phyloP scores from a whole-genome alignment of 202 grass and related monocot genomes.

The Sporobolus alterniflorus region DNA sequence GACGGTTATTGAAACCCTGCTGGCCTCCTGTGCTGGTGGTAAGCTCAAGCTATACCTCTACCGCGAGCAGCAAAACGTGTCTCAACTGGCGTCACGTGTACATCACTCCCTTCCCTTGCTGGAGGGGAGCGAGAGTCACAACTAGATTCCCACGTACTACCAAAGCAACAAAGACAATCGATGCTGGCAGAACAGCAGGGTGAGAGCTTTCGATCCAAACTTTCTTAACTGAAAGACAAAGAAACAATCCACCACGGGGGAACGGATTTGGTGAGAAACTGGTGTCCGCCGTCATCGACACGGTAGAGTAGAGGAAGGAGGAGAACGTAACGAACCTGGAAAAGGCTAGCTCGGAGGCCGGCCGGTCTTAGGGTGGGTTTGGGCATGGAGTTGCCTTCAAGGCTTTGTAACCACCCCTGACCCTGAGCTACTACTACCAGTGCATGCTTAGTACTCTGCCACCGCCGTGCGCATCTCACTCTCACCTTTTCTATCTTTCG shows the following conservation, averaged over 20 bases:
- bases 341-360: not conserved
- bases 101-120: not conserved
- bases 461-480: not conserved
- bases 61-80: not conserved
- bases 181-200: not conserved
- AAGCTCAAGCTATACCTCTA: not conserved
- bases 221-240: slow-evolving; percentile 48
- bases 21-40: not conserved
- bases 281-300: not conserved
- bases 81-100: not conserved
- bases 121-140: not conserved
- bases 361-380: slow-evolving; percentile 19
- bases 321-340: not conserved
- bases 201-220: slow-evolving; percentile 4
- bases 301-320: not conserved
- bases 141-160: slow-evolving; percentile 19
- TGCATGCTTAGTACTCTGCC: too few relatives aligned
- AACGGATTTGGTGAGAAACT: slow-evolving; percentile 34
- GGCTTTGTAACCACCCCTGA: slow-evolving; percentile 9
- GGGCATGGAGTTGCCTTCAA: slow-evolving; percentile 50
- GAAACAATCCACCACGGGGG: slow-evolving; percentile 24
- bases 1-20: too few relatives aligned
- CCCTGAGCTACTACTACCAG: not conserved
- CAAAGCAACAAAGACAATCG: not conserved
- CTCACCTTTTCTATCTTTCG: not conserved